Evolutionary conservation across 176 grass and related monocot genomes (phyloP), one percentile per base, ranked within the genome.

Genomic region (Carex cristatella): DNA sequence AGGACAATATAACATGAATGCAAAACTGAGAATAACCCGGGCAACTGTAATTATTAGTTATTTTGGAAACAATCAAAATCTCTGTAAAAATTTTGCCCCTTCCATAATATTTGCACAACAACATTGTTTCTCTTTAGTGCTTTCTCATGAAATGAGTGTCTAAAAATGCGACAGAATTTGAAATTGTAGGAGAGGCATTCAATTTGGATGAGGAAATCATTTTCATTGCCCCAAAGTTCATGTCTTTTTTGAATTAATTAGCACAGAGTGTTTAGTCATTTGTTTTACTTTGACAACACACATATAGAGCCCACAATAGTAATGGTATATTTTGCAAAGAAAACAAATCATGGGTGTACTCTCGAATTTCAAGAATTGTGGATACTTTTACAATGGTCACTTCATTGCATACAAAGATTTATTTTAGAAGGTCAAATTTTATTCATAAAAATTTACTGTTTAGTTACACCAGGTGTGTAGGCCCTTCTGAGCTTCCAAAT

Each of bases 401-500:
- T 28, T 12, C 18, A 74, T 51, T 51, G 0, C 14, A 30, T 75
- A 19, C 44, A 75, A 7, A 54, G 19, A 54, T 19, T 10, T 2
- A 75, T 67, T 28, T 30, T 69, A 68, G 44, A 82, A 79, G 32
- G 33, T 75, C 56, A 65, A 75, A 89, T 57, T 7, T 71, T 71
- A 18, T 64, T 82, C 63, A 75, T 85, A 72, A 37, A 67, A 69
- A 84, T 18, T 40, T 46, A 5, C 5, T 69, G 4, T 75, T 71
- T 85, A 86, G 91, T 89, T 81, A 98, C 95, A 82, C 87, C 95
- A 86, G 90, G 92, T 58, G 95, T 95, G 84, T 98, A 98, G 62
- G 95, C 86, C 61, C 95, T 89, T 92, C 95, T 93, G 18, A 98
- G 95, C 88, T 93, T 98, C 95, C 93, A 98, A 86, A 98, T 95